phyloP scores from a whole-genome alignment of 163 green algal species.

The Scenedesmus sp. region DNA sequence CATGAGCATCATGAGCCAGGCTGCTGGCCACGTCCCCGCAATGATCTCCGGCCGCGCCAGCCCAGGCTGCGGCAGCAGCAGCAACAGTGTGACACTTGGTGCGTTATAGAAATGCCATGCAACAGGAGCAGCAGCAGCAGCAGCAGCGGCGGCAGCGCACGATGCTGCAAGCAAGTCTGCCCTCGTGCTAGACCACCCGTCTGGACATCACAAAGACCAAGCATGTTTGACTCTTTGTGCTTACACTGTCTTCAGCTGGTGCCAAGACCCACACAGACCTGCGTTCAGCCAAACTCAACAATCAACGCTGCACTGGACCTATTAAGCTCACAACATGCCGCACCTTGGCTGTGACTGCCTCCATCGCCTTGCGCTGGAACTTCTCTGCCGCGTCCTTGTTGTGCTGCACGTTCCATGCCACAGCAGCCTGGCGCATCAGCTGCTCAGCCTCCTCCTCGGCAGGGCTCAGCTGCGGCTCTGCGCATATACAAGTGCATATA shows the following conservation, averaged over 20 bases:
- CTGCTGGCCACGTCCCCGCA: conserved; percentile 44
- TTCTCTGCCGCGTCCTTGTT: conserved; percentile 45
- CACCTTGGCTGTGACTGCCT: conserved; percentile 31
- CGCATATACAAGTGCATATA: not conserved
- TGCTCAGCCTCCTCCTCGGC: conserved; percentile 51
- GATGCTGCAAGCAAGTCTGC: too few species aligned
- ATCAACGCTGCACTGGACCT: not conserved
- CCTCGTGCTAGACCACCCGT: too few species aligned
- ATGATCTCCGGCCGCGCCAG: conserved; percentile 44
- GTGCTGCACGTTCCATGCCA: conserved; percentile 51
- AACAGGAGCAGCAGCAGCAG: not conserved
- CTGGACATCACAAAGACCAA: too few species aligned
- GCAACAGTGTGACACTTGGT: not conserved
- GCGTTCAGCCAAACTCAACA: not conserved
- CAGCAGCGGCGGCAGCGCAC: not conserved
- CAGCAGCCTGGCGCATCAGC: conserved; percentile 46
- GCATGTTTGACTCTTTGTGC: too few species aligned
- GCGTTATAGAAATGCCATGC: not conserved
- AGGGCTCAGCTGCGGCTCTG: conserved; percentile 33
- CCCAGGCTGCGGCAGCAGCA: conserved; percentile 1
- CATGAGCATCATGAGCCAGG: not conserved
- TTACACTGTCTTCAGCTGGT: too few species aligned
- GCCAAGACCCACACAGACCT: not conserved
- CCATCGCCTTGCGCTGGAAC: conserved; percentile 45
- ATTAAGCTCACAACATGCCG: not conserved